Base-by-base conservation (phyloP, 306 rosid genomes). In the Gillenia trifoliata region DNA sequence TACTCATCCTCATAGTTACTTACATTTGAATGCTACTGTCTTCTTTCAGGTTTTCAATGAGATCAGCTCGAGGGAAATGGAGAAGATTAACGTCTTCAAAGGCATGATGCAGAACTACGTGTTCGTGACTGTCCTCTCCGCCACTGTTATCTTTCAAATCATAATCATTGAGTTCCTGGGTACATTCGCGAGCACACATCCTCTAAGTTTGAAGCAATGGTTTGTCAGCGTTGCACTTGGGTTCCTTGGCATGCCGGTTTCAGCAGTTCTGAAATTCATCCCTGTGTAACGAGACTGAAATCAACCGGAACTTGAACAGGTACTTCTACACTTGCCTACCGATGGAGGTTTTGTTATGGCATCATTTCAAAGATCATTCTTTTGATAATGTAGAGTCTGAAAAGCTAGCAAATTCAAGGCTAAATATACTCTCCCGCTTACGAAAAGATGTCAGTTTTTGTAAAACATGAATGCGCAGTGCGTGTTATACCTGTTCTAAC, bases 41-140 rank as follows among this genome's bases (percentile, higher is more conserved):
- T 80, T 82, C 68, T 63, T 69, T 64, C 78, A 94, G 98, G 98
- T 82, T 76, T 94, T 94, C 87, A 94, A 94, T 77, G 98, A 92
- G 96, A 83, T 94, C 82, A 94, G 89, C 86, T 94, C 96, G 13
- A 87, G 99, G 78, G 99, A 94, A 80, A 94, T 92, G 99, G 99
- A 92, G 88, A 95, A 88, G 89, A 74, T 92, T 77, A 92, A 95
- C 63, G 98, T 95, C 47, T 86, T 92, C 75, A 75, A 92, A 79
- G 98, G 96, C 54, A 87, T 95, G 79, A 59, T 87, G 83, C 63
- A 87, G 82, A 95, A 92, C 76, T 90, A 94, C 16, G 96, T 94
- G 67, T 92, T 94, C 71, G 90, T 84, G 73, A 68, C 86, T 17
- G 99, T 94, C 69, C 92, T 94, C 47, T 52, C 87, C 66, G 79